phyloP scores from a whole-genome alignment of 148 eudicot genomes.

The Nyssa sinensis region DNA sequence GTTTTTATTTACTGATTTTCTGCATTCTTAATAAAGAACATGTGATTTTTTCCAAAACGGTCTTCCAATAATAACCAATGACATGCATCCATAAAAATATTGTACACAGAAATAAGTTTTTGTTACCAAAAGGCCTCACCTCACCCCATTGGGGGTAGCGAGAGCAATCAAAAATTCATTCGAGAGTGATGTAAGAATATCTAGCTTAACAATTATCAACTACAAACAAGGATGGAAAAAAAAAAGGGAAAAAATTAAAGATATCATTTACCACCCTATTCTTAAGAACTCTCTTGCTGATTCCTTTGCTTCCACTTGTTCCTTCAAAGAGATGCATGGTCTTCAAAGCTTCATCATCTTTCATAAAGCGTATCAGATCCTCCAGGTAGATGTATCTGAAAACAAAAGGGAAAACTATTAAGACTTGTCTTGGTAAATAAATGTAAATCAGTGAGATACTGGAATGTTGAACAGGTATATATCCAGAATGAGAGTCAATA shows the following conservation, averaged over 20 bases:
- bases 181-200: background rate
- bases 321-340: slow-evolving; percentile 48
- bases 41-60: too few species aligned
- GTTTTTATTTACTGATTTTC: too few species aligned
- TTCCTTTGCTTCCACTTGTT: slow-evolving; percentile 38
- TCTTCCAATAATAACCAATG: too few species aligned
- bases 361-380: slow-evolving; percentile 53
- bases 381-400: slow-evolving; percentile 39
- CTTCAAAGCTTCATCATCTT: slow-evolving; percentile 51
- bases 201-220: background rate
- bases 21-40: too few species aligned
- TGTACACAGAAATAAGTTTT: too few species aligned
- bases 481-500: background rate
- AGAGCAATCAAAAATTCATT: too few species aligned
- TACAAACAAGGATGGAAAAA: background rate
- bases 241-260: background rate
- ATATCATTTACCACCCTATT: slow-evolving; percentile 56
- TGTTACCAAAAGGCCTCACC: too few species aligned
- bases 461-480: background rate
- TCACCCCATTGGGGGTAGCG: too few species aligned
- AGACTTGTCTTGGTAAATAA: background rate
- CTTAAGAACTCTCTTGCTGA: slow-evolving; percentile 53
- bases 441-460: background rate
- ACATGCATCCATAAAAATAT: too few species aligned
- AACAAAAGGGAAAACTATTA: slow-evolving; percentile 3